phyloP scores from a whole-genome alignment of 306 rosid genomes.

The Lithocarpus polystachyus region DNA sequence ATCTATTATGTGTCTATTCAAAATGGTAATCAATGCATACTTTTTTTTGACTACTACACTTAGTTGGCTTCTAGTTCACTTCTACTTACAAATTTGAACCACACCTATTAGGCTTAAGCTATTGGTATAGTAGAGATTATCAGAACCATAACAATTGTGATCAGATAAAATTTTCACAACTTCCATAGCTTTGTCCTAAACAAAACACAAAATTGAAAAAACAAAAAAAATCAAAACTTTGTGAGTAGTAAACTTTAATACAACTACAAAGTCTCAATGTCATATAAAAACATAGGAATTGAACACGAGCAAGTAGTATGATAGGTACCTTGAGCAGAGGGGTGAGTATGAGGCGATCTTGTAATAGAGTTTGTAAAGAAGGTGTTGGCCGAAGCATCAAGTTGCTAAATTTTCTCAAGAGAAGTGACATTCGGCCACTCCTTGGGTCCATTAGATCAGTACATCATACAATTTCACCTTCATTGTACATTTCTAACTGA shows the following conservation, averaged over 20 bases:
- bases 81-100: too few species aligned
- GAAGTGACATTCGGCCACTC: conserved; percentile 44
- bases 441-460: conserved; percentile 57
- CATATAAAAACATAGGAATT: background rate
- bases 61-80: too few species aligned
- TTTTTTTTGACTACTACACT: too few species aligned
- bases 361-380: conserved; percentile 32
- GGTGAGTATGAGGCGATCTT: conserved; percentile 45
- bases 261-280: too few species aligned
- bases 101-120: too few species aligned
- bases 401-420: conserved; percentile 42
- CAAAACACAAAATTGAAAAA: background rate
- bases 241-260: too few species aligned
- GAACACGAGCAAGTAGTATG: background rate
- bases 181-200: conserved; percentile 64
- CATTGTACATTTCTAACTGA: conserved; percentile 70
- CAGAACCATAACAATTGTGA: too few species aligned
- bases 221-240: too few species aligned
- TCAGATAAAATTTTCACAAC: conserved; percentile 54
- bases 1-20: too few species aligned
- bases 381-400: conserved; percentile 32
- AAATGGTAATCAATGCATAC: too few species aligned
- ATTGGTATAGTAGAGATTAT: too few species aligned
- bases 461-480: conserved; percentile 57
- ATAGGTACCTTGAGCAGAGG: conserved; percentile 51